Percentiles rank a stretch among this genome's conserved stretches.
Evolutionary conservation across 306 rosid species (phyloP).

Genomic region (Sicyos baderoa): DNA sequence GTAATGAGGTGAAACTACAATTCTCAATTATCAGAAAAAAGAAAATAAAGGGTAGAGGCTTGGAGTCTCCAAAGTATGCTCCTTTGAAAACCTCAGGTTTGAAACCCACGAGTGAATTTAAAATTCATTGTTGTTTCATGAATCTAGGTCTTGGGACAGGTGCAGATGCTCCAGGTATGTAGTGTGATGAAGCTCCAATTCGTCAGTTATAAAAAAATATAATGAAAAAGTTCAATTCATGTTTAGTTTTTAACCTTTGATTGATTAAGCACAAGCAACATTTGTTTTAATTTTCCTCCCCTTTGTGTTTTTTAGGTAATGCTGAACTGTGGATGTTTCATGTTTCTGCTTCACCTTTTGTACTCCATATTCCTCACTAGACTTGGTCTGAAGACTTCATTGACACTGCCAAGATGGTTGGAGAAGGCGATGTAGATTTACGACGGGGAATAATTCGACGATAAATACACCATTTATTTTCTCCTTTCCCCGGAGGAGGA

Average conservation of each 20-base stretch:
- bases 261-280: background rate
- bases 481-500: background rate
- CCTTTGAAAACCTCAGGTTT: too few relatives aligned
- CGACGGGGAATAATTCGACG: background rate
- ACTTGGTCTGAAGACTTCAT: slow-evolving; percentile 78
- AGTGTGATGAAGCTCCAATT: too few relatives aligned
- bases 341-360: slow-evolving; percentile 77
- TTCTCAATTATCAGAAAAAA: too few relatives aligned
- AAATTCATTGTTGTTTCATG: too few relatives aligned
- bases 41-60: too few relatives aligned
- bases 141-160: too few relatives aligned
- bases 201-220: too few relatives aligned
- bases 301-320: slow-evolving; percentile 43
- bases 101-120: too few relatives aligned
- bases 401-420: slow-evolving; percentile 82
- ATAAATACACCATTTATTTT: background rate
- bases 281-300: slow-evolving; percentile 7
- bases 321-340: slow-evolving; percentile 64
- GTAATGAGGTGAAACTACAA: too few relatives aligned
- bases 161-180: too few relatives aligned
- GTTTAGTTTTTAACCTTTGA: background rate
- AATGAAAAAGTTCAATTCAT: too few relatives aligned
- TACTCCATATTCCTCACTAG: slow-evolving; percentile 72
- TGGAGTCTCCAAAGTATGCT: too few relatives aligned
- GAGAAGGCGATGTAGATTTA: slow-evolving; percentile 47